A percentile compares a stretch with the other conserved stretches of the same genome.
These are phyloP conservation scores for Capronia americana DNA, from an alignment of 2,329 filamentous ascomycete genomes.

Conservation along the genomic window DNA sequence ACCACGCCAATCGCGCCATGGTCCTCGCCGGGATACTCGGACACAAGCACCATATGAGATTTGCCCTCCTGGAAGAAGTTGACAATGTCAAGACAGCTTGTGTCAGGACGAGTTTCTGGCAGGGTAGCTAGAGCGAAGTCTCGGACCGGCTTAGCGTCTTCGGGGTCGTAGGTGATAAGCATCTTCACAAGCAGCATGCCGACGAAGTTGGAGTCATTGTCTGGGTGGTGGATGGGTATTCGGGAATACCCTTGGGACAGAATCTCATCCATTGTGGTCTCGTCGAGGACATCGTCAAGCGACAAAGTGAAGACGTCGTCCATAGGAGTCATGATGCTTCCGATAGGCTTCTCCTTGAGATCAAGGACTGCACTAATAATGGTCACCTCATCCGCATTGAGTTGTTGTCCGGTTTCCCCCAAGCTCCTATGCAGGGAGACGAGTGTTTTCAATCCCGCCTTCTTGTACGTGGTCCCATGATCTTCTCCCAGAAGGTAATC, in stretches of 20 bases:
- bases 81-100: slow-evolving; percentile 96
- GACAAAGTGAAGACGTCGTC: slow-evolving; percentile 95
- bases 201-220: slow-evolving; percentile 85
- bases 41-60: slow-evolving; percentile 97
- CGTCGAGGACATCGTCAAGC: slow-evolving; percentile 90
- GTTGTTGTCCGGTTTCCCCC: slow-evolving; percentile 79
- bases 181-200: slow-evolving; percentile 99
- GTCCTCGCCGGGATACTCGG: slow-evolving; percentile 86
- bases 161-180: slow-evolving; percentile 96
- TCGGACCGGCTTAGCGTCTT: slow-evolving; percentile 83
- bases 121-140: slow-evolving; percentile 93
- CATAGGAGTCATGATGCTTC: slow-evolving; percentile 98
- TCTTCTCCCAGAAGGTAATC: slow-evolving; percentile 93
- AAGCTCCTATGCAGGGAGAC: slow-evolving; percentile 93
- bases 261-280: slow-evolving; percentile 92
- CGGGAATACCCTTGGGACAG: slow-evolving; percentile 92
- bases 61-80: slow-evolving; percentile 99
- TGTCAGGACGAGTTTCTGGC: slow-evolving; percentile 92
- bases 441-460: slow-evolving; percentile 93
- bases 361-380: slow-evolving; percentile 98
- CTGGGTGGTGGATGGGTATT: slow-evolving; percentile 89
- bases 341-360: slow-evolving; percentile 93
- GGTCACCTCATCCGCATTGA: slow-evolving; percentile 97
- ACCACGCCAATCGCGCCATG: slow-evolving; percentile 91
- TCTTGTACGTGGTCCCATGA: slow-evolving; percentile 97